Conservation (phyloP, 805 yeast species). For the Kurtzmaniella cleridarum region DNA sequence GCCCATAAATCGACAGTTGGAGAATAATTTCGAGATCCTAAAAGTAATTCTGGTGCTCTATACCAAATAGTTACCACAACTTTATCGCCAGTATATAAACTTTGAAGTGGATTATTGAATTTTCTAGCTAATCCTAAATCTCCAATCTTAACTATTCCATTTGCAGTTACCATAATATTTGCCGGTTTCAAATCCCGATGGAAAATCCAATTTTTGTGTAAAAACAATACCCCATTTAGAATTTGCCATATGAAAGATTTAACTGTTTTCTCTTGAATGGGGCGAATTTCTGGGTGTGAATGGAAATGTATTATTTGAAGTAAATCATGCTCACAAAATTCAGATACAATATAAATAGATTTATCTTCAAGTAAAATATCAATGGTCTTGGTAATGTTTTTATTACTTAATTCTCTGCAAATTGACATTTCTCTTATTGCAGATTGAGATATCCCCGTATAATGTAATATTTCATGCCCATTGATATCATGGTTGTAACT, state of each 20-base stretch:
- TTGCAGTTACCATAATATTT: slow-evolving; percentile 88
- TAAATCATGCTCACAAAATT: slow-evolving; percentile 93
- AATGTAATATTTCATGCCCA: slow-evolving; percentile 82
- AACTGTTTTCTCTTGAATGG: slow-evolving; percentile 72
- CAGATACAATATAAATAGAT: slow-evolving; percentile 90
- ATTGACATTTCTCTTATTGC: slow-evolving; percentile 96
- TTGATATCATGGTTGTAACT: slow-evolving; percentile 40
- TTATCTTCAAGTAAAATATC: slow-evolving; percentile 86
- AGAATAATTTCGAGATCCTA: slow-evolving; percentile 91
- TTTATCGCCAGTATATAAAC: slow-evolving; percentile 86
- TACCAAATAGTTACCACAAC: slow-evolving; percentile 98
- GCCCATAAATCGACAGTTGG: slow-evolving; percentile 96
- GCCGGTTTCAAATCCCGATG: slow-evolving; percentile 98
- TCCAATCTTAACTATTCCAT: slow-evolving; percentile 92
- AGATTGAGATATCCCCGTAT: slow-evolving; percentile 92
- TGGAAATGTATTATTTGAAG: slow-evolving; percentile 92
- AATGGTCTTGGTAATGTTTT: slow-evolving; percentile 70
- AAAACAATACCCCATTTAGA: slow-evolving; percentile 80
- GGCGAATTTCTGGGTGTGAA: slow-evolving; percentile 78
- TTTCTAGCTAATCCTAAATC: slow-evolving; percentile 89
- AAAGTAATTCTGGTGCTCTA: slow-evolving; percentile 82
- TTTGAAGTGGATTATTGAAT: slow-evolving; percentile 81
- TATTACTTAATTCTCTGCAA: slow-evolving; percentile 79
- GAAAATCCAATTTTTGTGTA: slow-evolving; percentile 94
- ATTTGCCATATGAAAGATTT: slow-evolving; percentile 92